Base-by-base conservation (phyloP, 108 stramenopile genomes). In the Nitzschia putrida region DNA sequence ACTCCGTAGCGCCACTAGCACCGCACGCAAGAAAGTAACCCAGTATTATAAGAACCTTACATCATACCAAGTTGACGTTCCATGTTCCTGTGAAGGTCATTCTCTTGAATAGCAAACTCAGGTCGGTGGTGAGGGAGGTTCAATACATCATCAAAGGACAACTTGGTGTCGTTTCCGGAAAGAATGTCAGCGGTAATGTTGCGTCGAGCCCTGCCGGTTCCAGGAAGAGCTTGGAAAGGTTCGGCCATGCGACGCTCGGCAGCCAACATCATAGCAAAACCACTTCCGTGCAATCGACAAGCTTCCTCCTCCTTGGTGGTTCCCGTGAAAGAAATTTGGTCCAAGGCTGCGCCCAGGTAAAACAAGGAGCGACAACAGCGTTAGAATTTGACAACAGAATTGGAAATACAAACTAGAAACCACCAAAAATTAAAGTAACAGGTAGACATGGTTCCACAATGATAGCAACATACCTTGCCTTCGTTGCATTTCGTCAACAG, bases 221-320 rank as follows among this genome's bases (percentile, higher is more conserved):
- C 64, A 4, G 77, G 71, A 37, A 85, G 66, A 37, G 77, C 82
- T 11, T 82, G 83, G 9, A 85, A 76, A 61, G 88, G 73, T 7
- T 73, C 68, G 13, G 90, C 90, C 73, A 85, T 68, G 50, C 80
- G 80, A 21, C 90, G 83, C 61, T 94, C 93, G 9, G 93, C 91
- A 41, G 93, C 87, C 24, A 94, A 76, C 23, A 80, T 76, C 93
- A 94, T 94, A 54, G 93, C 93, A 24, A 94, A 82, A 18, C 86
- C 93, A 41, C 85, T 85, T 34, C 93, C 93, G 72, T 94, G 91
- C 37, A 94, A 76, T 20, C 85, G 87, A 41, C 93, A 88, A 64
- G 91, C 86, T 70, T 77, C 76, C 44, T 77, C 69, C 52, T 77
- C 76, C 58, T 71, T 69, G 14, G 47, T 64, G 8, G 76, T 71